phyloP scores from a whole-genome alignment of 2,329 filamentous ascomycete genomes.

The Cordyceps fumosorosea region DNA sequence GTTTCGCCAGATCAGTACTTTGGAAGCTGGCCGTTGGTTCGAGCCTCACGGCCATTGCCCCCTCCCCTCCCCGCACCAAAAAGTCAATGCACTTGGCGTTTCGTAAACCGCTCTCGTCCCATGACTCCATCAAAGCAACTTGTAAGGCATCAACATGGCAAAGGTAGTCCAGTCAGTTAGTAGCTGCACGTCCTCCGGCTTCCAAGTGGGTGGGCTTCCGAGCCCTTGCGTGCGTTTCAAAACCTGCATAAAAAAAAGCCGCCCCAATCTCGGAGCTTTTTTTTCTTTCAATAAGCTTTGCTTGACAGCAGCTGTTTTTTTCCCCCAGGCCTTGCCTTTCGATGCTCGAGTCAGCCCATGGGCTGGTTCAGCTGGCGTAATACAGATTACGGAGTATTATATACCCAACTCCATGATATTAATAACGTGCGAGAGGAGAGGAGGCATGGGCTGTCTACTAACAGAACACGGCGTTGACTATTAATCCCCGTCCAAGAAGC shows the following conservation, averaged over 20 bases:
- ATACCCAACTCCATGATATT: too few species aligned
- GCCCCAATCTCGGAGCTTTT: background rate
- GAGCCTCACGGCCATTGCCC: background rate
- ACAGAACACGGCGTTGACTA: too few species aligned
- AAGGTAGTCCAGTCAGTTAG: too few species aligned
- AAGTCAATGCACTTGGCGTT: background rate
- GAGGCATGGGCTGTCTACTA: too few species aligned
- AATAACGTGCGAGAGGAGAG: too few species aligned
- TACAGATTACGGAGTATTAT: too few species aligned
- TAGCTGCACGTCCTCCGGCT: background rate
- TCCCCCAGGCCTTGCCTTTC: background rate
- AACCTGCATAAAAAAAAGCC: background rate
- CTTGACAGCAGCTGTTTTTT: background rate
- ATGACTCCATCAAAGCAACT: background rate
- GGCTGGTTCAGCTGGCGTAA: too few species aligned
- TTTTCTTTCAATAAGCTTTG: background rate
- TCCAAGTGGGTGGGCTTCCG: background rate
- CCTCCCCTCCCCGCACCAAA: background rate
- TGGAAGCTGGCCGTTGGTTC: background rate
- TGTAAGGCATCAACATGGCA: background rate
- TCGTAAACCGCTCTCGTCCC: background rate
- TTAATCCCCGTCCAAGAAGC: background rate
- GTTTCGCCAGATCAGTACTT: background rate
- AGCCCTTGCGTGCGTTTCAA: background rate
- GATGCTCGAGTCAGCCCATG: background rate